Conservation (phyloP, 441 rosid genomes). For the Gossypium schwendimanii region DNA sequence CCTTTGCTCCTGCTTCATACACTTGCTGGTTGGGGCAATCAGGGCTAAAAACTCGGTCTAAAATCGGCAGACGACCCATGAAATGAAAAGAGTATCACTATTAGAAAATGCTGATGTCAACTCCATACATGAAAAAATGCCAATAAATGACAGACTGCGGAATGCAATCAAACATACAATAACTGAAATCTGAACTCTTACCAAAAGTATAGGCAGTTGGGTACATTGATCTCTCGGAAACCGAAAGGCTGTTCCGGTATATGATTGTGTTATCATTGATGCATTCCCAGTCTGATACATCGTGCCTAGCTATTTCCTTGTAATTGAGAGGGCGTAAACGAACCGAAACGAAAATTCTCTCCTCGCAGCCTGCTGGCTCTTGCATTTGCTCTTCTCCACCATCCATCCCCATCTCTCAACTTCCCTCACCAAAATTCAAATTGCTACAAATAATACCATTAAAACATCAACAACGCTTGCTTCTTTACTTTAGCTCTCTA, state of each 20-base stretch:
- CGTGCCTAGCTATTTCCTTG: constrained; percentile 51
- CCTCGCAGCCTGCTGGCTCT: constrained; percentile 33
- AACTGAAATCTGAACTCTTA: constrained; percentile 24
- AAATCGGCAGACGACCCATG: constrained; percentile 21
- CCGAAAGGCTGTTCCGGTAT: constrained; percentile 51
- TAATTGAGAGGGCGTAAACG: constrained; percentile 62
- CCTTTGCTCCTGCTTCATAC: constrained; percentile 60
- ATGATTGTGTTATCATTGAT: constrained; percentile 47
- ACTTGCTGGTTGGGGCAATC: constrained; percentile 51
- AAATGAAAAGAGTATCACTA: constrained; percentile 6
- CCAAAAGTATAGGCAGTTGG: constrained; percentile 70
- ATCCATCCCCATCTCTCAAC: constrained; percentile 45
- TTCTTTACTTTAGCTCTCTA: constrained; percentile 19
- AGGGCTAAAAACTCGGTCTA: constrained; percentile 60
- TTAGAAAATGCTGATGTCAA: neutral
- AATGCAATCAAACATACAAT: neutral
- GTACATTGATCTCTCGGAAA: constrained; percentile 61
- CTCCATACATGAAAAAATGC: neutral
- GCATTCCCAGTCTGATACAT: constrained; percentile 68
- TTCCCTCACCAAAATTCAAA: constrained; percentile 16
- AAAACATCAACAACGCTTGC: constrained; percentile 2
- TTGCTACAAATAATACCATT: constrained; percentile 11
- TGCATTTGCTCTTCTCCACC: constrained; percentile 48
- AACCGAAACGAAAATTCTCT: constrained; percentile 60
- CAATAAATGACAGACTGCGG: neutral